phyloP scores from a whole-genome alignment of 2,329 filamentous ascomycete species.

The Cordyceps tenuipes region DNA sequence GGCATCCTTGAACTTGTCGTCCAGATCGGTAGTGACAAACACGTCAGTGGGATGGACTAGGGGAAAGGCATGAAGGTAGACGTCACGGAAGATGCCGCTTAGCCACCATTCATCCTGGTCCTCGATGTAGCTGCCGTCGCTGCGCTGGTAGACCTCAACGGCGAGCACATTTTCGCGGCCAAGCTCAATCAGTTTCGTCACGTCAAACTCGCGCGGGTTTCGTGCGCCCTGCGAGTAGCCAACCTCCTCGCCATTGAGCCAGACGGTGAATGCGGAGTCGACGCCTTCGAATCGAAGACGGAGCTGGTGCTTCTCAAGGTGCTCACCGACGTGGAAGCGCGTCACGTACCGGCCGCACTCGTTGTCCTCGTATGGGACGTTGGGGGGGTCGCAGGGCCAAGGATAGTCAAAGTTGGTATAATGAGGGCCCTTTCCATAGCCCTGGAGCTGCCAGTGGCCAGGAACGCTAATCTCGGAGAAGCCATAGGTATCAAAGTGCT shows the following conservation, averaged over 20 bases:
- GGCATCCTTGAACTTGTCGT: constrained; percentile 45
- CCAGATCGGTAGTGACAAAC: constrained; percentile 46
- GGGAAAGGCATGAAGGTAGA: constrained; percentile 56
- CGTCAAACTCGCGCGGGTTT: constrained; percentile 66
- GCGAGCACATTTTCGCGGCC: constrained; percentile 46
- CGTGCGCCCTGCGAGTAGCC: constrained; percentile 67
- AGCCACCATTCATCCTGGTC: constrained; percentile 66
- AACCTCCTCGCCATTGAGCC: constrained; percentile 58
- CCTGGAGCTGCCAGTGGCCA: constrained; percentile 63
- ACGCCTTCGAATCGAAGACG: constrained; percentile 69
- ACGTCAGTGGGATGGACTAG: constrained; percentile 47
- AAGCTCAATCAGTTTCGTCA: constrained; percentile 43
- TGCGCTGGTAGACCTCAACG: constrained; percentile 65
- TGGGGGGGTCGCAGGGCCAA: constrained; percentile 58
- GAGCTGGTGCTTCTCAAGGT: constrained; percentile 44
- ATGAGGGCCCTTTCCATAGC: constrained; percentile 54
- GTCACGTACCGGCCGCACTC: constrained; percentile 56
- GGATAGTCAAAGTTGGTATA: constrained; percentile 65
- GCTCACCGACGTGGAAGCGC: constrained; percentile 42
- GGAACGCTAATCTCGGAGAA: constrained; percentile 48
- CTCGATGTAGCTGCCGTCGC: constrained; percentile 64
- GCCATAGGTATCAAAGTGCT: constrained; percentile 25
- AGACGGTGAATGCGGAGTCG: constrained; percentile 63
- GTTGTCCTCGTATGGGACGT: constrained; percentile 56
- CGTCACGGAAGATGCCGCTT: constrained; percentile 60